Evolutionary conservation across 2,329 filamentous ascomycete species (phyloP).

Genomic region (Colletotrichum sp.): DNA sequence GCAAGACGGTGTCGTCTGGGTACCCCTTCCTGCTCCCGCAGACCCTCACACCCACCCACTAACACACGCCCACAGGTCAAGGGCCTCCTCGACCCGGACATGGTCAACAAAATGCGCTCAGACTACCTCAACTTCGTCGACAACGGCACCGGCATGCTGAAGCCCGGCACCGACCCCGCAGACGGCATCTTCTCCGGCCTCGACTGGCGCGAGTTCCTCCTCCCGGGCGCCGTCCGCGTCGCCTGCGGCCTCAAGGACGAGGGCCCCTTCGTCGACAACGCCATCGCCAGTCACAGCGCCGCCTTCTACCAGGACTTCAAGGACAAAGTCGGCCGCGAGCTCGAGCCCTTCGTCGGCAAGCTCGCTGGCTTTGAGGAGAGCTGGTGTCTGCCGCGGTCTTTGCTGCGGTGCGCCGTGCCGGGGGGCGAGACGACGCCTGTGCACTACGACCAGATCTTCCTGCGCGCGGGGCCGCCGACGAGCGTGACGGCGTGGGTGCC

Average conservation of each 20-base stretch:
- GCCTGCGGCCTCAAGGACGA: background rate
- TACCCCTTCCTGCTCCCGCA: background rate
- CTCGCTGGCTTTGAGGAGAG: background rate
- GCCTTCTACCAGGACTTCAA: background rate
- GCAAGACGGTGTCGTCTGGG: background rate
- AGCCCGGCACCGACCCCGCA: background rate
- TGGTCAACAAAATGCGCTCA: background rate
- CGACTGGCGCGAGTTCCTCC: background rate
- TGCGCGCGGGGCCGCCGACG: conserved; percentile 58
- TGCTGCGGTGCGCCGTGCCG: background rate
- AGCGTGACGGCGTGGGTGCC: conserved; percentile 63
- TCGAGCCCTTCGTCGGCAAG: background rate
- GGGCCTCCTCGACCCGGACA: background rate
- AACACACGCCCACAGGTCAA: background rate
- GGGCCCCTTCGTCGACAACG: background rate
- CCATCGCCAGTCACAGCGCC: background rate
- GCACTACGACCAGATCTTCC: conserved; percentile 65
- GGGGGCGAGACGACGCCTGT: conserved; percentile 57
- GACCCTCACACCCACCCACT: rapidly evolving
- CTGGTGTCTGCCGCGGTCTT: background rate
- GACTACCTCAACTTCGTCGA: background rate
- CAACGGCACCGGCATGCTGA: background rate
- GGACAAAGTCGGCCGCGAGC: background rate
- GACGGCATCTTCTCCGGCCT: background rate
- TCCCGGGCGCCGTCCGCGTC: background rate